phyloP scores from a whole-genome alignment of 306 rosid genomes.

The Fragaria nilgerrensis region DNA sequence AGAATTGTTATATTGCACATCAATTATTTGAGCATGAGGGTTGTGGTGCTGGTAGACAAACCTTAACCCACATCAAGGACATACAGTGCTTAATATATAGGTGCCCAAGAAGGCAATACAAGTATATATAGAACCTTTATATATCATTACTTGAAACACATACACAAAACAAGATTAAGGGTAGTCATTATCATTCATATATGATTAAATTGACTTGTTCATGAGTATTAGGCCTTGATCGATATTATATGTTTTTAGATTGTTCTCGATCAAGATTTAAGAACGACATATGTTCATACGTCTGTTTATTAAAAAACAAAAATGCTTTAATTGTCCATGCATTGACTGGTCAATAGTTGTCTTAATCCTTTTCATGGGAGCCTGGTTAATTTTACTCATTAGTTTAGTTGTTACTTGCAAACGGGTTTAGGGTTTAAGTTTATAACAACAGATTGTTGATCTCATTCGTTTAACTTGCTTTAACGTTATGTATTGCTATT shows the following conservation, averaged over 20 bases:
- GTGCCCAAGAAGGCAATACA: background rate
- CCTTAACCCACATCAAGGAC: background rate
- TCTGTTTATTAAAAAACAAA: too few species aligned
- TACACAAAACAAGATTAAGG: background rate
- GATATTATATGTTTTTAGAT: too few species aligned
- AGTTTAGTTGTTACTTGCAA: background rate
- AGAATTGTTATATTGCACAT: background rate
- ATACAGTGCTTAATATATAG: background rate
- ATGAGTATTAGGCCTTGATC: background rate
- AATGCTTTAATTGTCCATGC: too few species aligned
- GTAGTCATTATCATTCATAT: background rate
- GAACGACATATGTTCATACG: too few species aligned
- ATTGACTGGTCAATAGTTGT: too few species aligned
- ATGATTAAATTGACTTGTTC: background rate
- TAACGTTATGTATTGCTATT: too few species aligned
- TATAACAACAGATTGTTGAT: too few species aligned
- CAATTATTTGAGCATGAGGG: background rate
- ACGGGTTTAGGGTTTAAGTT: background rate
- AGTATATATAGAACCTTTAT: too few species aligned
- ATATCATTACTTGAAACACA: background rate
- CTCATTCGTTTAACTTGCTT: too few species aligned
- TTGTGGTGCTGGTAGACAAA: background rate
- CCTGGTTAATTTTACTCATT: too few species aligned
- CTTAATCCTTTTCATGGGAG: too few species aligned
- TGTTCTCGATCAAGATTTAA: too few species aligned